Evolutionary conservation across 768 basidiomycete genomes (phyloP).

Genomic region (Pleurotus platypus): DNA sequence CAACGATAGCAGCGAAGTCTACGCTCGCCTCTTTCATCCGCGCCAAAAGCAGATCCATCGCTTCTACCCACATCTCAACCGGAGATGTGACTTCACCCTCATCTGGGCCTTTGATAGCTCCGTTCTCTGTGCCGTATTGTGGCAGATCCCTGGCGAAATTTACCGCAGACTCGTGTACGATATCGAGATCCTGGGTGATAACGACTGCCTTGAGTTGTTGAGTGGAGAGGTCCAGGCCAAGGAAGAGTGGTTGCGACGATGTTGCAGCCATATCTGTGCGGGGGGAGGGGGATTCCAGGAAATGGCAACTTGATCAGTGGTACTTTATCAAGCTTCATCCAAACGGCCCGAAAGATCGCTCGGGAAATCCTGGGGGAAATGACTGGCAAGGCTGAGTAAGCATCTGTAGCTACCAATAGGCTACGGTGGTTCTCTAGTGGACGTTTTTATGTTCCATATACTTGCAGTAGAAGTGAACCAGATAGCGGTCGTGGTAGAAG

Average conservation of each 20-base stretch:
- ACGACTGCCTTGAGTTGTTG: slow-evolving; percentile 81
- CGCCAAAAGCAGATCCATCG: slow-evolving; percentile 73
- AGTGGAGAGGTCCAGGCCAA: slow-evolving; percentile 85
- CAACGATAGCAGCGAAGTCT: slow-evolving; percentile 52
- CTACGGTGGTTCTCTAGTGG: too few species aligned
- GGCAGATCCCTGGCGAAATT: slow-evolving; percentile 82
- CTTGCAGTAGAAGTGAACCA: too few species aligned
- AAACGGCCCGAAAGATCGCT: slow-evolving; percentile 1
- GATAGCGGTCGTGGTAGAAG: too few species aligned
- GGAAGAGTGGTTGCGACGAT: slow-evolving; percentile 38
- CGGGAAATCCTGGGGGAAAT: slow-evolving; percentile 6
- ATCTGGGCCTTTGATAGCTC: slow-evolving; percentile 60
- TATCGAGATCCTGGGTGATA: slow-evolving; percentile 48
- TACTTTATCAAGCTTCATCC: neutral
- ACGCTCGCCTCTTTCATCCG: slow-evolving; percentile 57
- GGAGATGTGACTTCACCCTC: slow-evolving; percentile 78
- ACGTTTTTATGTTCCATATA: too few species aligned
- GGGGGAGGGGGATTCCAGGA: neutral
- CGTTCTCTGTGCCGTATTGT: slow-evolving; percentile 60
- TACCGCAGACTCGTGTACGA: slow-evolving; percentile 68
- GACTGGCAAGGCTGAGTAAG: neutral
- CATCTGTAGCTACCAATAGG: neutral
- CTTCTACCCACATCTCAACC: slow-evolving; percentile 82
- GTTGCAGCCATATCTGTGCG: neutral
- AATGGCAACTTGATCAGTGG: neutral